These are phyloP conservation scores for Sphenostylis stenocarpa DNA, from an alignment of 306 rosid genomes.

Conservation along the genomic window DNA sequence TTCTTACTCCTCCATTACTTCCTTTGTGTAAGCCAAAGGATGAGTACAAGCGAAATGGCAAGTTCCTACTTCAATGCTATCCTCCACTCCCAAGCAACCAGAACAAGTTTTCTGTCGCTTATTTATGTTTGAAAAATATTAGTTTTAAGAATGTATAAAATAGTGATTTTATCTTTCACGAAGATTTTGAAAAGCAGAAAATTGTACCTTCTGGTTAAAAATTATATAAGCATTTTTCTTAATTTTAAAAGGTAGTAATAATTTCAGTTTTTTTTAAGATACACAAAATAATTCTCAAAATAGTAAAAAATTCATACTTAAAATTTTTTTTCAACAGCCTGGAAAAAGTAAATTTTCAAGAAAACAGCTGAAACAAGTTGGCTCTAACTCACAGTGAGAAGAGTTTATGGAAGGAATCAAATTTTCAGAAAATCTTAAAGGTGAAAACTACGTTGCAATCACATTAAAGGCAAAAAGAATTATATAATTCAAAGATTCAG, in stretches of 20 bases:
- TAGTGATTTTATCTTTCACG: neutral
- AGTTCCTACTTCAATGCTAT: neutral
- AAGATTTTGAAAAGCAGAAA: neutral
- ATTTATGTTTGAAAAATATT: neutral
- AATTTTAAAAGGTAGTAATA: no score
- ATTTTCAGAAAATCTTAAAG: neutral
- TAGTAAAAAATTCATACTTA: neutral
- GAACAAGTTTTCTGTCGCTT: neutral
- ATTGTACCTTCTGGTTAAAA: no score
- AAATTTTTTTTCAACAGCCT: neutral
- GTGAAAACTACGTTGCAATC: neutral
- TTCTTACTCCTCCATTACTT: neutral
- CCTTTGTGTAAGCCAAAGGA: neutral
- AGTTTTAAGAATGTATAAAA: neutral
- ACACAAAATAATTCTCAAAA: neutral
- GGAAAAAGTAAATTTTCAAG: neutral
- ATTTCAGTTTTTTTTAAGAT: neutral
- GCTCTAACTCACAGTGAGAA: neutral
- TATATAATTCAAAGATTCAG: neutral
- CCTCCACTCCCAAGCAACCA: neutral
- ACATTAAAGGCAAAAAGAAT: neutral
- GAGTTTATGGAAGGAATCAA: neutral
- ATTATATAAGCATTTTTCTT: neutral
- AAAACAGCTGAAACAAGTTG: neutral
- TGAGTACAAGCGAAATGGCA: conserved; percentile 3